Conservation (phyloP, 495 filamentous ascomycete genomes). For the Lichina pygmaea region DNA sequence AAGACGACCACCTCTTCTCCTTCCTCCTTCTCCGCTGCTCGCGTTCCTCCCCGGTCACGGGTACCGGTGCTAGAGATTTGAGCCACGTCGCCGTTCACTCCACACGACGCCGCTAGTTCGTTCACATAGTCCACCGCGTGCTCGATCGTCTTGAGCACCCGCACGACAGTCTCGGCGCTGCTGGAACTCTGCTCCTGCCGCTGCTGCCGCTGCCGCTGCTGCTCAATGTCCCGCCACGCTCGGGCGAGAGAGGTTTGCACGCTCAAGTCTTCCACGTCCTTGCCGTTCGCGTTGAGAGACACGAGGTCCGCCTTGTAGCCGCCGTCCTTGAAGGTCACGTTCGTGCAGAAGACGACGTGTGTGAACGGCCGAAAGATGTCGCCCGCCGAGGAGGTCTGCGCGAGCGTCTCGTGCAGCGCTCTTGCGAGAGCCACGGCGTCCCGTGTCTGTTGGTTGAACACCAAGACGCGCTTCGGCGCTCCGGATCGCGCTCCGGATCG, state of each 20-base stretch:
- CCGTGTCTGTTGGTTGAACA: constrained; percentile 92
- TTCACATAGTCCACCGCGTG: constrained; percentile 51
- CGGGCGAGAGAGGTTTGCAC: constrained; percentile 50
- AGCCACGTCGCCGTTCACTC: neutral
- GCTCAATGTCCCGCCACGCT: constrained; percentile 42
- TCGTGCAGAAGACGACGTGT: constrained; percentile 72
- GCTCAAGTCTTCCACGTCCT: constrained; percentile 36
- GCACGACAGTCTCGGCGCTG: constrained; percentile 19
- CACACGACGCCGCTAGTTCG: constrained; percentile 13
- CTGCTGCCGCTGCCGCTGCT: neutral
- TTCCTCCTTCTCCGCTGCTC: neutral
- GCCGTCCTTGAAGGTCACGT: constrained; percentile 43
- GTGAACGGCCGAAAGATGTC: constrained; percentile 28
- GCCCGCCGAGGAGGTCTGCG: constrained; percentile 16
- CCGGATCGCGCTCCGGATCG: neutral
- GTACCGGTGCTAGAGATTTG: neutral
- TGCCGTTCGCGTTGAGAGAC: constrained; percentile 40
- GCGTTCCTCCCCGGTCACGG: too few relatives aligned
- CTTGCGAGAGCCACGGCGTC: constrained; percentile 37
- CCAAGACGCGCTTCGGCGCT: constrained; percentile 27
- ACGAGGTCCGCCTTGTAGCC: constrained; percentile 58
- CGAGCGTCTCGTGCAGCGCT: constrained; percentile 38
- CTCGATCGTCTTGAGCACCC: constrained; percentile 55
- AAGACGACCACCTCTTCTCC: constrained; percentile 15
- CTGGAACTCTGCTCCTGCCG: neutral